Conservation (phyloP, 495 filamentous ascomycete species). For the Penicillium ucsense region DNA sequence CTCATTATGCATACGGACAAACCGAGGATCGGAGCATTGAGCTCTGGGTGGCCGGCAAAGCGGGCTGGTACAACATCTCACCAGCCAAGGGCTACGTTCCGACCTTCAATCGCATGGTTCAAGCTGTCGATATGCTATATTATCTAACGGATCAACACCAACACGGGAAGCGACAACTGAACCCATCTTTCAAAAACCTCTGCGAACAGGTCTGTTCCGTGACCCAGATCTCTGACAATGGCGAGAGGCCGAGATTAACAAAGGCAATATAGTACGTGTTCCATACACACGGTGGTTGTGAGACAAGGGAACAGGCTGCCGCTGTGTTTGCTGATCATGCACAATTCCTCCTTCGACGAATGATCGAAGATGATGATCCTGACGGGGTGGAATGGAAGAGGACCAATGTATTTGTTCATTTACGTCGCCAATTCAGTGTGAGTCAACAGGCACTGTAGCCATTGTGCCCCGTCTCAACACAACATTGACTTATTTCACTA, state of each 20-base stretch:
- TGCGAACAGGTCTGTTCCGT: conserved; percentile 33
- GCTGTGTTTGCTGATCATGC: conserved; percentile 45
- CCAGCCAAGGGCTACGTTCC: conserved; percentile 50
- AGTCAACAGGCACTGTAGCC: neutral
- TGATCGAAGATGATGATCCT: conserved; percentile 45
- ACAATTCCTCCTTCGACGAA: conserved; percentile 45
- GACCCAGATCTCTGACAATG: neutral
- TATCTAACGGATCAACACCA: conserved; percentile 46
- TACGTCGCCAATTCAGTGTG: conserved; percentile 42
- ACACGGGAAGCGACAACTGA: conserved; percentile 26
- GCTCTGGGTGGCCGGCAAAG: conserved; percentile 65
- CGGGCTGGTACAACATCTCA: conserved; percentile 71
- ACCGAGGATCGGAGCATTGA: conserved; percentile 48
- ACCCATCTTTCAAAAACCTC: conserved; percentile 31
- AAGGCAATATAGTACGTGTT: conserved; percentile 23
- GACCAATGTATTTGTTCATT: conserved; percentile 43
- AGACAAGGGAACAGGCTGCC: conserved; percentile 38
- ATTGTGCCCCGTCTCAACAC: neutral
- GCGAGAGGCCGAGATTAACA: no score
- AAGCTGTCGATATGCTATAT: conserved; percentile 63
- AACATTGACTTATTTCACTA: conserved; percentile 4
- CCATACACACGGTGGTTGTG: conserved; percentile 36
- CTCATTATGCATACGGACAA: conserved; percentile 61
- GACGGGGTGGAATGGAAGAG: conserved; percentile 46
- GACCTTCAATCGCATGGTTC: conserved; percentile 55